phyloP scores from a whole-genome alignment of 2,329 filamentous ascomycete species.

The Epichloe aotearoae region DNA sequence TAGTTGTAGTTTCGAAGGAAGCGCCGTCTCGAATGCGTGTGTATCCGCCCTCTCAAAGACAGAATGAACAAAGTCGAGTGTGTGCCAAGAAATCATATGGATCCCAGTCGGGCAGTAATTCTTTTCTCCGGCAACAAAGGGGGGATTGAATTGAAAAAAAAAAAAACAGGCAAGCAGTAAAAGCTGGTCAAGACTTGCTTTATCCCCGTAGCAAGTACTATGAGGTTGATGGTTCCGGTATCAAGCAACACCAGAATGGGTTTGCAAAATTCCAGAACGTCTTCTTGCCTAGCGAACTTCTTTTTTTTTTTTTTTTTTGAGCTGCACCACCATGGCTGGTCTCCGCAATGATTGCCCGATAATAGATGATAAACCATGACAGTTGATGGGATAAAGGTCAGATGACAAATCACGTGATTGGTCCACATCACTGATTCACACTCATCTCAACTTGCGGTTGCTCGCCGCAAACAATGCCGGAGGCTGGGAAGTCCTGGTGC shows the following conservation, averaged over 20 bases:
- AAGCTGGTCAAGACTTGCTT: background rate
- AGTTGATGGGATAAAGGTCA: background rate
- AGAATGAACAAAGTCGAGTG: background rate
- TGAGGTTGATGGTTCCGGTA: background rate
- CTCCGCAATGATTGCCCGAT: conserved; percentile 4
- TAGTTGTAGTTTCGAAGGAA: background rate
- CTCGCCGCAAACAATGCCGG: background rate
- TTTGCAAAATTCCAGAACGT: conserved; percentile 22
- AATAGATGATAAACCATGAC: background rate
- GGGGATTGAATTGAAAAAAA: background rate
- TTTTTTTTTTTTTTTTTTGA: conserved; percentile 15
- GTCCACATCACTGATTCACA: background rate
- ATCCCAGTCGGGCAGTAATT: background rate
- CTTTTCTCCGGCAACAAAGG: background rate
- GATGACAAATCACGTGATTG: background rate
- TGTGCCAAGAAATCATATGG: background rate
- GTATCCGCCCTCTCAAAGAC: background rate
- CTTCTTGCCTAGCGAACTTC: conserved; percentile 14
- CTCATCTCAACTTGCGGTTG: background rate
- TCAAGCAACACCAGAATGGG: conserved; percentile 6
- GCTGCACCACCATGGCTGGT: conserved; percentile 6
- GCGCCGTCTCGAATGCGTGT: background rate
- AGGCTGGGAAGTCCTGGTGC: background rate
- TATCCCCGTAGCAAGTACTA: background rate
- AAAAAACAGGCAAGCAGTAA: background rate